Evolutionary conservation across 1,284 basidiomycete genomes (phyloP).

Genomic region (Cutaneotrichosporon cyanovorans): DNA sequence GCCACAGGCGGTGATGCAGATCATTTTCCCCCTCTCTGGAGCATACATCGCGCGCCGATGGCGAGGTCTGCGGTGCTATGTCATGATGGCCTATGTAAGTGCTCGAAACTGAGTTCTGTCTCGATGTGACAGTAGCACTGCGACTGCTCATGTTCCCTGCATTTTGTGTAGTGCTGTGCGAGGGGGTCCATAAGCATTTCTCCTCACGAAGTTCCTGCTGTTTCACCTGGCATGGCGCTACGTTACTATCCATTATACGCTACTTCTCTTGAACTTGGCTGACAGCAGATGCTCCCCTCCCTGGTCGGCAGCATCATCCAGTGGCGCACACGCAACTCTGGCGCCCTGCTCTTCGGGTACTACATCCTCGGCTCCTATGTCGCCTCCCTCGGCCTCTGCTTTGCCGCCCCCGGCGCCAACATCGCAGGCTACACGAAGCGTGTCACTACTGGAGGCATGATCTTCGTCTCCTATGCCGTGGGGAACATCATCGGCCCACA

Average conservation of each 20-base stretch:
- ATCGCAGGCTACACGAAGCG: constrained; percentile 31
- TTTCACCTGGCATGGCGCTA: no score
- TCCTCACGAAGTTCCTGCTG: no score
- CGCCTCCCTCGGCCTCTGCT: constrained; percentile 25
- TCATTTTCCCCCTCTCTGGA: constrained; percentile 27
- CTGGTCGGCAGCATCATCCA: constrained; percentile 23
- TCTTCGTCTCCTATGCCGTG: constrained; percentile 26
- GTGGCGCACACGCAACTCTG: constrained; percentile 16
- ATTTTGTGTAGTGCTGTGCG: no score
- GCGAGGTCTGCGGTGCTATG: constrained; percentile 17
- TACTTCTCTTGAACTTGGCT: not conserved
- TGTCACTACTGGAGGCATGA: constrained; percentile 24
- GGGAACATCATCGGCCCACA: constrained; percentile 27
- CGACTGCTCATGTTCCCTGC: no score
- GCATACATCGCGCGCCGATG: constrained; percentile 26
- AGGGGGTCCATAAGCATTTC: no score
- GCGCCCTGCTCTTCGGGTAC: constrained; percentile 30
- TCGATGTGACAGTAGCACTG: no score
- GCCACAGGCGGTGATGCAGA: constrained; percentile 27
- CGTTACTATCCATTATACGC: no score
- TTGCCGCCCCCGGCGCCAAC: constrained; percentile 31
- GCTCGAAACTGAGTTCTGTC: no score
- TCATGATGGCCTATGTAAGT: constrained; percentile 17
- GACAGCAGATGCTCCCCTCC: constrained; percentile 20
- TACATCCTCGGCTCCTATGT: constrained; percentile 35